phyloP scores from a whole-genome alignment of 2,329 filamentous ascomycete genomes.

The Penicillium griseofulvum region DNA sequence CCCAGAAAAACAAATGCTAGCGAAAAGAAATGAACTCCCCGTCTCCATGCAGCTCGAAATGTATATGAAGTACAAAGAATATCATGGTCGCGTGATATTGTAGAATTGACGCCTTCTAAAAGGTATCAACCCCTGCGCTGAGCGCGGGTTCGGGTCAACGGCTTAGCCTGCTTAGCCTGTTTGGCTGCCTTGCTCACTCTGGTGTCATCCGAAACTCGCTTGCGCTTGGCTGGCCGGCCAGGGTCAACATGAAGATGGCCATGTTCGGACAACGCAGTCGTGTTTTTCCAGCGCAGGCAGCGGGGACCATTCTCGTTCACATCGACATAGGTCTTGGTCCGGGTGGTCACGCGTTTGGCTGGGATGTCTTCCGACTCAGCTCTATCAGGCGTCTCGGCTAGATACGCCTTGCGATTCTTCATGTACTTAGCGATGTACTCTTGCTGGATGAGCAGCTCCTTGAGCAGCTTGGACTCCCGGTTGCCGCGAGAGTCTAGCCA shows the following conservation, averaged over 20 bases:
- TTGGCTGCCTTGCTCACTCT: slow-evolving; percentile 40
- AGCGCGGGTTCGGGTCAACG: slow-evolving; percentile 51
- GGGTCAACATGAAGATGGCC: slow-evolving; percentile 62
- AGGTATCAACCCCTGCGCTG: slow-evolving; percentile 24
- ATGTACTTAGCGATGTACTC: slow-evolving; percentile 76
- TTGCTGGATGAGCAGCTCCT: slow-evolving; percentile 75
- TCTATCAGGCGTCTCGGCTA: slow-evolving; percentile 54
- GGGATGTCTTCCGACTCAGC: slow-evolving; percentile 47
- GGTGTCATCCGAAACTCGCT: slow-evolving; percentile 42
- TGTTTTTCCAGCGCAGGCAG: slow-evolving; percentile 66
- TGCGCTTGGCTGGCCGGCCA: slow-evolving; percentile 52
- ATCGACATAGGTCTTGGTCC: slow-evolving; percentile 59
- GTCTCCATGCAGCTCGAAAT: slow-evolving; percentile 18
- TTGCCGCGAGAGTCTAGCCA: slow-evolving; percentile 88
- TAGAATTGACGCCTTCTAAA: not conserved
- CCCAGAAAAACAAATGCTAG: not conserved
- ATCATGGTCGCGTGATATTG: slow-evolving; percentile 18
- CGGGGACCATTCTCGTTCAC: slow-evolving; percentile 51
- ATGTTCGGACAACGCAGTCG: slow-evolving; percentile 56
- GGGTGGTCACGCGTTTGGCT: slow-evolving; percentile 59
- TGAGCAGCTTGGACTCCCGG: slow-evolving; percentile 82
- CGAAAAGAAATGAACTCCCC: slow-evolving; percentile 8
- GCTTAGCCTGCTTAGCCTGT: slow-evolving; percentile 53
- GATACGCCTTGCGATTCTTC: slow-evolving; percentile 73
- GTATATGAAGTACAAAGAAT: slow-evolving; percentile 19